Percentiles rank a stretch among this genome's conserved stretches.
phyloP scores from a whole-genome alignment of 176 grass and related monocot genomes.

The Carex myosuroides region DNA sequence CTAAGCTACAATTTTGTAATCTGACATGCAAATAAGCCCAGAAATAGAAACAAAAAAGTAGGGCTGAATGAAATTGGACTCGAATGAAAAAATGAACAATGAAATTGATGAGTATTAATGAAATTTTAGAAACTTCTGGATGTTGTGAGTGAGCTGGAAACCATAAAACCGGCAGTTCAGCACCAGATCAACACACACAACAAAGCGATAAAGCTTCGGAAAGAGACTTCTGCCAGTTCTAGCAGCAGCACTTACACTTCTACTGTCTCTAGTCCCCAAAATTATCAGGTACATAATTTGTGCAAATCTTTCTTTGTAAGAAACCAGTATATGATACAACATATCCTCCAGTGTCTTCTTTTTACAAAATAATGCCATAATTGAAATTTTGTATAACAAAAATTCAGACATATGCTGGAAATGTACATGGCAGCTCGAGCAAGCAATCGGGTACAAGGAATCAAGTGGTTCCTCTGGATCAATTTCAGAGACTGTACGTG shows the following conservation, averaged over 20 bases:
- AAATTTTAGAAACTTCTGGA: slow-evolving; percentile 64
- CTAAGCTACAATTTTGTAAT: slow-evolving; percentile 27
- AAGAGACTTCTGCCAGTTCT: slow-evolving; percentile 24
- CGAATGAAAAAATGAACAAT: slow-evolving; percentile 3
- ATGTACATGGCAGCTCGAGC: slow-evolving; percentile 17
- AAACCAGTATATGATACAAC: slow-evolving; percentile 6
- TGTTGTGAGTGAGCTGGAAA: slow-evolving; percentile 84
- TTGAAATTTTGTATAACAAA: not conserved
- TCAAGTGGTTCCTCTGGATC: slow-evolving; percentile 25
- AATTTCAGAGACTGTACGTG: slow-evolving; percentile 24
- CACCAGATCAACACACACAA: slow-evolving; percentile 54
- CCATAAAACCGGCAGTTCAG: slow-evolving; percentile 81
- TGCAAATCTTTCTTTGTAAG: slow-evolving; percentile 18
- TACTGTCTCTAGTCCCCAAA: slow-evolving; percentile 32
- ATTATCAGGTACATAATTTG: slow-evolving; percentile 50
- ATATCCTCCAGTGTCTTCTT: not conserved
- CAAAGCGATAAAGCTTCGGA: slow-evolving; percentile 31
- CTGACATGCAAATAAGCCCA: slow-evolving; percentile 6
- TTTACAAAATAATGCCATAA: not conserved
- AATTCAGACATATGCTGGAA: slow-evolving; percentile 22
- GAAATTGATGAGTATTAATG: slow-evolving; percentile 5
- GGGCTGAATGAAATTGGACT: not conserved
- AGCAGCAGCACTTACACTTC: slow-evolving; percentile 32
- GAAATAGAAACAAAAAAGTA: not conserved
- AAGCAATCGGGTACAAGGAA: slow-evolving; percentile 18